Percentiles rank a stretch among this genome's conserved stretches.
Evolutionary conservation across 169 alveolate genomes (phyloP).

Genomic region (Eimeria praecox): DNA sequence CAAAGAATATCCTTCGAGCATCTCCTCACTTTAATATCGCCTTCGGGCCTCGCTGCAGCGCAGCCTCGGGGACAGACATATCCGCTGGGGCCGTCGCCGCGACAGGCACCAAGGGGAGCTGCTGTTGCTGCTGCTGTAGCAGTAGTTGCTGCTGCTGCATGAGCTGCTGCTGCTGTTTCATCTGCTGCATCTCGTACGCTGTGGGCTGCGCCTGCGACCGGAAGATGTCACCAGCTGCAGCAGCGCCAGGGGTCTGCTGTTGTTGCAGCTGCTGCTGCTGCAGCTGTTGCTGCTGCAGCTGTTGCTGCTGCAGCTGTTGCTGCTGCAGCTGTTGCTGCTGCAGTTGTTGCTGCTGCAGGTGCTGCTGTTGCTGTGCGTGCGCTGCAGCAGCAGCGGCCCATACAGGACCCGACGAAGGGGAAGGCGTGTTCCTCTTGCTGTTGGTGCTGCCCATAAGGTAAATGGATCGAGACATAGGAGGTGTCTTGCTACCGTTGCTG

Average conservation of each 20-base stretch:
- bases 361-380: conserved; percentile 58
- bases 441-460: conserved; percentile 58
- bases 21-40: conserved; percentile 60
- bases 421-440: conserved; percentile 56
- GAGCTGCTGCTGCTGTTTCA: conserved; percentile 55
- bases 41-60: conserved; percentile 66
- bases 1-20: neutral
- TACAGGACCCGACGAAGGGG: conserved; percentile 49
- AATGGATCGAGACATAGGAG: conserved; percentile 46
- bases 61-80: conserved; percentile 56
- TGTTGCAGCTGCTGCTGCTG: conserved; percentile 64
- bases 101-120: conserved; percentile 33
- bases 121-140: conserved; percentile 45
- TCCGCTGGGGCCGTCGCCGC: conserved; percentile 74
- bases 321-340: conserved; percentile 4
- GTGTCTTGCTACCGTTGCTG: conserved; percentile 69
- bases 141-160: conserved; percentile 30
- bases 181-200: conserved; percentile 54
- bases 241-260: conserved; percentile 61
- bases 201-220: conserved; percentile 59
- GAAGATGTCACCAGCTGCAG: conserved; percentile 17
- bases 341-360: conserved; percentile 63
- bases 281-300: conserved; percentile 17
- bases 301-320: conserved; percentile 70
- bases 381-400: conserved; percentile 53